These are phyloP conservation scores for Furcasterigmium sp. DNA, from an alignment of 2,329 filamentous ascomycete genomes.

Conservation along the genomic window DNA sequence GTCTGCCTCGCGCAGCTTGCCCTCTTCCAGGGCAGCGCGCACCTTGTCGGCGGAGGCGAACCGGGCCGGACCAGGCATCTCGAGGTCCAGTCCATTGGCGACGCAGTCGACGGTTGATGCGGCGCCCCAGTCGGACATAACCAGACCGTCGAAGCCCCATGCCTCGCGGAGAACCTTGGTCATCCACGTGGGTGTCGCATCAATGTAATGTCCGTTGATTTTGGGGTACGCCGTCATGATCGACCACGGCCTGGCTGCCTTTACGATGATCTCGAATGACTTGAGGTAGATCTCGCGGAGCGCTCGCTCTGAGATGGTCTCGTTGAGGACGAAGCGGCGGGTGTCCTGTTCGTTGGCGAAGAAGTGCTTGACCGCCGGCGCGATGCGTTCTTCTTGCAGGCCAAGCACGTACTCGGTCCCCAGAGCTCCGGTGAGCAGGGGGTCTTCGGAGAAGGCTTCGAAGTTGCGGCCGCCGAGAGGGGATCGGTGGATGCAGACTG, in stretches of 20 bases:
- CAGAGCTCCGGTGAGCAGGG: slow-evolving; percentile 30
- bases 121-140: slow-evolving; percentile 37
- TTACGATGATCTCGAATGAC: slow-evolving; percentile 38
- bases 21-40: slow-evolving; percentile 62
- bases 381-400: slow-evolving; percentile 30
- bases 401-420: slow-evolving; percentile 12
- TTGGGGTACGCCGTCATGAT: slow-evolving; percentile 43
- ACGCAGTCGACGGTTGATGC: slow-evolving; percentile 18
- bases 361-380: slow-evolving; percentile 40
- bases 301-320: slow-evolving; percentile 20
- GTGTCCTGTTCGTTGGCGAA: slow-evolving; percentile 35
- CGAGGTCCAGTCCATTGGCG: slow-evolving; percentile 16
- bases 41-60: slow-evolving; percentile 18
- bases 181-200: slow-evolving; percentile 16
- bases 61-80: slow-evolving; percentile 51
- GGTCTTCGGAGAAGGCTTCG: slow-evolving; percentile 34
- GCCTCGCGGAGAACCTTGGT: slow-evolving; percentile 35
- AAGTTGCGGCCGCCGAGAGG: slow-evolving; percentile 36
- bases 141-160: slow-evolving; percentile 32
- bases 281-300: slow-evolving; percentile 34
- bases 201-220: slow-evolving; percentile 24
- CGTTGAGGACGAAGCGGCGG: slow-evolving; percentile 20
- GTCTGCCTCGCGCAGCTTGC: slow-evolving; percentile 53
- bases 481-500: slow-evolving; percentile 35
- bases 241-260: slow-evolving; percentile 33